Conservation (phyloP, 1,284 basidiomycete species). For the Marasmius oreades region DNA sequence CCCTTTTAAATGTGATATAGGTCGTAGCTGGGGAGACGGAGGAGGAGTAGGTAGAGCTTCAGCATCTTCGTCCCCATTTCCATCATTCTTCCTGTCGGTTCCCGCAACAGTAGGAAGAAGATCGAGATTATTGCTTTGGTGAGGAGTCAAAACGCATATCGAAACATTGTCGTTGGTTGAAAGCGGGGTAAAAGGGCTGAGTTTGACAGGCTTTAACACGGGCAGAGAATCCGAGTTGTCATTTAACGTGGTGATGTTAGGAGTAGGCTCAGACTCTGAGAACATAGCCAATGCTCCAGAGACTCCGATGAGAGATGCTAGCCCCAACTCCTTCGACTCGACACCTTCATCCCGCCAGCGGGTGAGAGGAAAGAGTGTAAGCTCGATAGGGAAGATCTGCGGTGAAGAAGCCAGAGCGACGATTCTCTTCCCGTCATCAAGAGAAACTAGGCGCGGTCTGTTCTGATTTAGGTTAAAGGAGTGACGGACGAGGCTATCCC, state of each 20-base stretch:
- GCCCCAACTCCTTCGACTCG: background rate
- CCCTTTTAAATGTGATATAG: constrained; percentile 15
- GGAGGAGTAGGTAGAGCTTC: constrained; percentile 30
- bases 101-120: too few species aligned
- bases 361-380: background rate
- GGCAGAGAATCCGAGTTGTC: too few species aligned
- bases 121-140: background rate
- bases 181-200: background rate
- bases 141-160: background rate
- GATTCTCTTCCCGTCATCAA: background rate
- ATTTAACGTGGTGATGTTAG: background rate
- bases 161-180: background rate
- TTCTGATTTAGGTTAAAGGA: too few species aligned
- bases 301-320: background rate
- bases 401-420: background rate
- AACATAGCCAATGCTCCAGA: background rate
- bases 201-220: too few species aligned
- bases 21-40: constrained; percentile 25
- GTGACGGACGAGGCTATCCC: too few species aligned
- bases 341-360: too few species aligned
- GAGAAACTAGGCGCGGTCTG: background rate
- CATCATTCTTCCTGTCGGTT: too few species aligned
- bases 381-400: background rate
- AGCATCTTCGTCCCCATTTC: too few species aligned
- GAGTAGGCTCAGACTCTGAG: background rate